Percentiles rank a stretch among this genome's conserved stretches.
phyloP scores from a whole-genome alignment of 441 rosid genomes.

The Breynia disticha region DNA sequence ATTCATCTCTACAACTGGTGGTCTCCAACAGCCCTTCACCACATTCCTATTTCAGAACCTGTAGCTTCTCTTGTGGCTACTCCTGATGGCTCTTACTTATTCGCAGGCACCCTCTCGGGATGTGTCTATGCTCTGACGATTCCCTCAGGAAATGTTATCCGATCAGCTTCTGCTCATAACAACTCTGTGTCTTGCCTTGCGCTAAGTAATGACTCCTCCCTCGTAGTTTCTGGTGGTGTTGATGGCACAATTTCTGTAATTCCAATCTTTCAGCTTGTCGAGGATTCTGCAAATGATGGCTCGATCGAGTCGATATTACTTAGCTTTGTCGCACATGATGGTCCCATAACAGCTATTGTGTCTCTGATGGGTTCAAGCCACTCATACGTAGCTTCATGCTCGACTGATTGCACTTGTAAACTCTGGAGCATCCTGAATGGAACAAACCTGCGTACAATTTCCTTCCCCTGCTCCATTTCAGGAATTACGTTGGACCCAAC shows the following conservation, averaged over 20 bases:
- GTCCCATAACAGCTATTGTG: constrained; percentile 25
- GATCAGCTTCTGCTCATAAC: constrained; percentile 26
- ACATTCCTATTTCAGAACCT: constrained; percentile 36
- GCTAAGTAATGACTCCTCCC: constrained; percentile 20
- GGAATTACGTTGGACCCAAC: constrained; percentile 21
- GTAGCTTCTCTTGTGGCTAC: constrained; percentile 32
- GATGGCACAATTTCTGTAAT: constrained; percentile 24
- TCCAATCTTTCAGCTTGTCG: constrained; percentile 30
- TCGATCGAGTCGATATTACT: constrained; percentile 3
- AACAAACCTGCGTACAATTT: constrained; percentile 14
- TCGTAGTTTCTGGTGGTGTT: constrained; percentile 35
- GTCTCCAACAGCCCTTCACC: constrained; percentile 30
- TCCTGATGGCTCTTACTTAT: constrained; percentile 27
- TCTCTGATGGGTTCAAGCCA: constrained; percentile 12
- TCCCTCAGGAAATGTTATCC: constrained; percentile 28
- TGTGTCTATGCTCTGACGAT: constrained; percentile 19
- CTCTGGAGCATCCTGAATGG: constrained; percentile 28
- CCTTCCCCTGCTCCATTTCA: constrained; percentile 31
- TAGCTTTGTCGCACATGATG: constrained; percentile 29
- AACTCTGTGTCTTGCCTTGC: constrained; percentile 32
- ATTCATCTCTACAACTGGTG: constrained; percentile 42
- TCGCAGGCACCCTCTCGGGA: constrained; percentile 40
- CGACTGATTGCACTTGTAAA: constrained; percentile 32
- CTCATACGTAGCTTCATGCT: constrained; percentile 21
- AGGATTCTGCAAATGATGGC: constrained; percentile 2